Percentiles rank a stretch among this genome's conserved stretches.
These are phyloP conservation scores for Heliamphora pulchella DNA, from an alignment of 179 eudicot genomes.

Conservation along the genomic window DNA sequence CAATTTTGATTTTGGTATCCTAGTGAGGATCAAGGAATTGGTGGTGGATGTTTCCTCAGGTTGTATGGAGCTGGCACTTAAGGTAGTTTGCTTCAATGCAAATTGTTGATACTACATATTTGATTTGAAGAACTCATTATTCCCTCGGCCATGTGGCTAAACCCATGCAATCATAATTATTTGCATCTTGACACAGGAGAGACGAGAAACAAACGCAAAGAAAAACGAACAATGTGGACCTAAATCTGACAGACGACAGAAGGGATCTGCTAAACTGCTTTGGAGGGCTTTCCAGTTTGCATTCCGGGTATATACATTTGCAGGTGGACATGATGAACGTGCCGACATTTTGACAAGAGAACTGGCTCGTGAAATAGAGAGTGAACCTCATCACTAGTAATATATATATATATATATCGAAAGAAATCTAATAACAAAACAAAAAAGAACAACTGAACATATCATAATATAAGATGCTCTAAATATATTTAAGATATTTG, in stretches of 20 bases:
- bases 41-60: conserved; percentile 86
- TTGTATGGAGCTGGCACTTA: conserved; percentile 89
- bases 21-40: conserved; percentile 66
- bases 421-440: neutral
- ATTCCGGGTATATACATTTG: conserved; percentile 77
- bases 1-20: conserved; percentile 70
- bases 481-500: neutral
- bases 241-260: conserved; percentile 40
- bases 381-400: conserved; percentile 36
- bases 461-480: neutral
- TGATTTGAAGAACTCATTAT: neutral
- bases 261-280: conserved; percentile 53
- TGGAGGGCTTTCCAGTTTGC: conserved; percentile 97
- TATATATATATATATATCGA: neutral
- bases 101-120: neutral
- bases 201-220: conserved; percentile 49
- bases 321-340: conserved; percentile 96
- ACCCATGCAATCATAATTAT: neutral
- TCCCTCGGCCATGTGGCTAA: neutral
- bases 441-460: neutral
- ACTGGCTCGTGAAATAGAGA: conserved; percentile 78
- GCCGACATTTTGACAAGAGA: conserved; percentile 82
- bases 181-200: conserved; percentile 40
- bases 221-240: conserved; percentile 33
- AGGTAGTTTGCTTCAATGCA: conserved; percentile 35